Conservation (phyloP, 2,329 filamentous ascomycete species). For the Pezicula neosporulosa region DNA sequence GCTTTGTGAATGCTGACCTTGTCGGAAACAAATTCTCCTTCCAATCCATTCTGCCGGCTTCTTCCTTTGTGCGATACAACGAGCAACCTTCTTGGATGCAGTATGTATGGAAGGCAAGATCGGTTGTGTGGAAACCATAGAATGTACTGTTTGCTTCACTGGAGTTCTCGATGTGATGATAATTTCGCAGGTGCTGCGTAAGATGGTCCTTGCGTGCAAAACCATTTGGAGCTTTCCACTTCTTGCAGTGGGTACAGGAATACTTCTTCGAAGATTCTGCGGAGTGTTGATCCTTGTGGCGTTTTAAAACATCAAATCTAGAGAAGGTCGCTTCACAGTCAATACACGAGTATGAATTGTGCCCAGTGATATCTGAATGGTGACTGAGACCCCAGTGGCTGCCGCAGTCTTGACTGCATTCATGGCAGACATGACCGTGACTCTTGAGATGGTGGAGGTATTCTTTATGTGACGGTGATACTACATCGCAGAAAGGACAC, state of each 20-base stretch:
- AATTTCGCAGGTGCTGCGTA: constrained; percentile 28
- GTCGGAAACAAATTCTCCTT: not conserved
- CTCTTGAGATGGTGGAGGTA: too few species aligned
- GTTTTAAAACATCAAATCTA: constrained; percentile 17
- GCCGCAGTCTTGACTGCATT: not conserved
- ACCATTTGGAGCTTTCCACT: constrained; percentile 22
- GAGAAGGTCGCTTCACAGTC: constrained; percentile 20
- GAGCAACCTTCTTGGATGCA: not conserved
- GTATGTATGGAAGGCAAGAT: not conserved
- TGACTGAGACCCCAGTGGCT: not conserved
- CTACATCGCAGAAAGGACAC: too few species aligned
- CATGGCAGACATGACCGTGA: not conserved
- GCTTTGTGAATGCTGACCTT: constrained; percentile 24
- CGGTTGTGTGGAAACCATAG: not conserved
- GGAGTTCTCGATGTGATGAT: constrained; percentile 26
- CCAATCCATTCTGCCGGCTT: not conserved
- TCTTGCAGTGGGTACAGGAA: constrained; percentile 28
- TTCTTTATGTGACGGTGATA: too few species aligned
- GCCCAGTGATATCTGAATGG: not conserved
- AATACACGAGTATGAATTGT: not conserved
- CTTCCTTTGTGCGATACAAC: not conserved
- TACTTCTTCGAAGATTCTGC: constrained; percentile 5
- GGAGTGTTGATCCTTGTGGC: constrained; percentile 14
- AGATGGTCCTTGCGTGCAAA: constrained; percentile 33
- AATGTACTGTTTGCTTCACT: not conserved